A percentile compares a stretch with the other conserved stretches of the same genome.
Conservation (phyloP, 78 protist species). For the Trichosphaerium sp. region DNA sequence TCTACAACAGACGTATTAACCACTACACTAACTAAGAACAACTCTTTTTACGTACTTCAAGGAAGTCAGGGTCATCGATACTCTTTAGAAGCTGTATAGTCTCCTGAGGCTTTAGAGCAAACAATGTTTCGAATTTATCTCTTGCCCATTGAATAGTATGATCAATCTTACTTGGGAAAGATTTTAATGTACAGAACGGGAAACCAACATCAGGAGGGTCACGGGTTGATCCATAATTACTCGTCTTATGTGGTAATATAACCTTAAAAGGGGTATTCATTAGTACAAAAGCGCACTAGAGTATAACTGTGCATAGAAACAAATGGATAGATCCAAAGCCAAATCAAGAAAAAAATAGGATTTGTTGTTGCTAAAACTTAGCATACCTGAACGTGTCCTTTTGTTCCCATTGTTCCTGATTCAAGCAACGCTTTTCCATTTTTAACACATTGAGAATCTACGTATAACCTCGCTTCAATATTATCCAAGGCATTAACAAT, state of each 20-base stretch:
- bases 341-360: no score
- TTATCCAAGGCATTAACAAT: constrained; percentile 91
- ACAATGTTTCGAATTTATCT: constrained; percentile 75
- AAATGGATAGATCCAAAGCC: no score
- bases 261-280: no score
- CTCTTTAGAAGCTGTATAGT: constrained; percentile 22
- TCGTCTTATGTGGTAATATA: constrained; percentile 75
- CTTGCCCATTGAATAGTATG: constrained; percentile 93
- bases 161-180: constrained; percentile 88
- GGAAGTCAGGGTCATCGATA: no score
- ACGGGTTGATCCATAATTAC: constrained; percentile 58
- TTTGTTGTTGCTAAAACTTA: neutral
- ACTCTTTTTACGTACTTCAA: neutral
- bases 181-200: constrained; percentile 93
- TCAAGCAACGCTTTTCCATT: constrained; percentile 84
- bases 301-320: no score
- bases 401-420: constrained; percentile 93
- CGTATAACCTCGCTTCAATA: constrained; percentile 86
- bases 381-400: constrained; percentile 77
- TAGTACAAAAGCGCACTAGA: no score
- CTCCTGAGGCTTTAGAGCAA: constrained; percentile 54
- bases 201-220: constrained; percentile 59
- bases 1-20: neutral
- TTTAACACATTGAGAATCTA: constrained; percentile 79
- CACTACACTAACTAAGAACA: neutral